A percentile compares a stretch with the other conserved stretches of the same genome.
phyloP scores from a whole-genome alignment of 1,284 basidiomycete genomes.

The Ceratobasidium sp. region DNA sequence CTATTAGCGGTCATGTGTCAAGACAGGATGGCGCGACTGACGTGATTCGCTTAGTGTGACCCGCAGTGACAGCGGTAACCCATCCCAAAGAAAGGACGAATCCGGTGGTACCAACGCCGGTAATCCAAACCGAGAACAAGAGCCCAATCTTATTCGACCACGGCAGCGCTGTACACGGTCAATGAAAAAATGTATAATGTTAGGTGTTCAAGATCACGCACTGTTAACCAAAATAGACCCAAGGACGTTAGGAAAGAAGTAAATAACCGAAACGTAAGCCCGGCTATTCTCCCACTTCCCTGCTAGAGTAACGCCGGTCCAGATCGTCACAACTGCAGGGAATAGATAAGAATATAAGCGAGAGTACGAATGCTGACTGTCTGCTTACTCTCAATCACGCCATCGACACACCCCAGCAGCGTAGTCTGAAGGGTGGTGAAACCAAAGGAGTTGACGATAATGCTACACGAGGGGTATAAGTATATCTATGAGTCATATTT shows the following conservation, averaged over 20 bases:
- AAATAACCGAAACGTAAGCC: conserved; percentile 46
- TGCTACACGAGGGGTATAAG: conserved; percentile 49
- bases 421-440: conserved; percentile 55
- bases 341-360: background rate
- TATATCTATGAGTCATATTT: background rate
- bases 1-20: background rate
- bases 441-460: conserved; percentile 56
- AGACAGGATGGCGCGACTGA: background rate
- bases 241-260: conserved; percentile 50
- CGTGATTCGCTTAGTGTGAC: conserved; percentile 40
- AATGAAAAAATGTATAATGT: background rate
- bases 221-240: conserved; percentile 48
- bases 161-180: conserved; percentile 5
- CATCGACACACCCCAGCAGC: conserved; percentile 56
- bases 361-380: background rate
- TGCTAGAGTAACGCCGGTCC: conserved; percentile 32
- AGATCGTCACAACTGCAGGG: conserved; percentile 35
- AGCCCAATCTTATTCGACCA: conserved; percentile 41
- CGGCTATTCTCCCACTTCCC: conserved; percentile 46
- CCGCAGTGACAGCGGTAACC: conserved; percentile 47
- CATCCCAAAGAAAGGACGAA: conserved; percentile 51
- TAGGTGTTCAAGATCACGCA: background rate
- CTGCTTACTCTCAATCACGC: conserved; percentile 46
- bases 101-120: conserved; percentile 43
- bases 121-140: conserved; percentile 38